Conservation (phyloP, 2,329 filamentous ascomycete species). For the Alternaria longipes region DNA sequence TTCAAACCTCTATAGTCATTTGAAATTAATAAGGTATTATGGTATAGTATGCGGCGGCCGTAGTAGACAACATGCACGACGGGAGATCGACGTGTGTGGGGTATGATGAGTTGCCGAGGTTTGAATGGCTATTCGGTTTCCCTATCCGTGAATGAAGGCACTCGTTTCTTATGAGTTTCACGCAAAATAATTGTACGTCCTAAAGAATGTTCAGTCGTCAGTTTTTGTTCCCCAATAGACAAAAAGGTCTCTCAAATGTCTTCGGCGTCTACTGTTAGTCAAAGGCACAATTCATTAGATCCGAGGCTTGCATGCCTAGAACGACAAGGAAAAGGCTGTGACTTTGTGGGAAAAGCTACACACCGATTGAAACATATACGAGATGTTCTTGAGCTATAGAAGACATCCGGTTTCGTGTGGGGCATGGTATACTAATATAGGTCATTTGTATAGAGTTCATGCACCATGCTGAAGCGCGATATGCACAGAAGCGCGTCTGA, state of each 20-base stretch:
- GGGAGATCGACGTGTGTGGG: slow-evolving; percentile 1
- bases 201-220: neutral
- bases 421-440: neutral
- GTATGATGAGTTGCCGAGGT: neutral
- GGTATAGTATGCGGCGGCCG: neutral
- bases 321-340: neutral
- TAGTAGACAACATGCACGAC: neutral
- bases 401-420: neutral
- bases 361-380: neutral
- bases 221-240: neutral
- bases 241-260: neutral
- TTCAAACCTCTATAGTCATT: no score
- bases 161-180: neutral
- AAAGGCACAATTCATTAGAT: neutral
- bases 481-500: neutral
- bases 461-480: neutral
- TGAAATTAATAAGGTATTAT: neutral
- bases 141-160: neutral
- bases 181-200: neutral
- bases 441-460: neutral
- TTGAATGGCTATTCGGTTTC: neutral
- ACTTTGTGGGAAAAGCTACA: neutral
- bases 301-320: neutral
- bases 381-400: neutral
- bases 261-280: neutral